Percentiles rank a stretch among this genome's conserved stretches.
These are phyloP conservation scores for Colletotrichum shisoi DNA, from an alignment of 2,329 filamentous ascomycete genomes.

Conservation along the genomic window DNA sequence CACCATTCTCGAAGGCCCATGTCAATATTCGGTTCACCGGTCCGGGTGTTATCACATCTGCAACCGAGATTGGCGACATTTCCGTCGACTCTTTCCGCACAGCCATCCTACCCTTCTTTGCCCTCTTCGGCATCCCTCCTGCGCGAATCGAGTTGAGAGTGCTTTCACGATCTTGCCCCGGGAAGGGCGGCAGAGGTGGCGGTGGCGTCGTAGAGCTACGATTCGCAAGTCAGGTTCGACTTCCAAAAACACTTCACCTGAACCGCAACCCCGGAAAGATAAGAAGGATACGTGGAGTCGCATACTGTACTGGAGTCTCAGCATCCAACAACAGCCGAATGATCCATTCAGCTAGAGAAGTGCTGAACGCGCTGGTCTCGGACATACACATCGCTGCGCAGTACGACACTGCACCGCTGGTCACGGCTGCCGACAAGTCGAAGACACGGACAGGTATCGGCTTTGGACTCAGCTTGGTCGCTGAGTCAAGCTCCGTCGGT, in stretches of 20 bases:
- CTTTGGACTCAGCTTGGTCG: constrained; percentile 89
- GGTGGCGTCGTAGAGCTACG: constrained; percentile 92
- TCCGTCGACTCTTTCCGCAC: constrained; percentile 94
- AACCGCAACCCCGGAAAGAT: constrained; percentile 82
- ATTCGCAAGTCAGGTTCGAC: constrained; percentile 89
- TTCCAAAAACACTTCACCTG: constrained; percentile 93
- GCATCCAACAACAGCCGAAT: constrained; percentile 93
- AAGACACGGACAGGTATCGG: constrained; percentile 81
- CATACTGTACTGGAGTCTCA: constrained; percentile 90
- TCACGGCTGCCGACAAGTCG: constrained; percentile 63
- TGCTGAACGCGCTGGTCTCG: constrained; percentile 83
- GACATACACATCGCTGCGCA: constrained; percentile 91
- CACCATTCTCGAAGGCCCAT: constrained; percentile 90
- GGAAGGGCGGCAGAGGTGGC: constrained; percentile 77
- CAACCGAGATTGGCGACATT: constrained; percentile 84
- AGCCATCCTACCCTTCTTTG: constrained; percentile 87
- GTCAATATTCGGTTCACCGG: constrained; percentile 91
- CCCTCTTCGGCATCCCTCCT: constrained; percentile 82
- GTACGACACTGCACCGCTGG: constrained; percentile 72
- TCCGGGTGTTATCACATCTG: constrained; percentile 88
- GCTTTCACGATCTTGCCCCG: constrained; percentile 79
- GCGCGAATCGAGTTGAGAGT: constrained; percentile 87
- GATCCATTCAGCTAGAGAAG: constrained; percentile 87
- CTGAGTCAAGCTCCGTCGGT: constrained; percentile 83
- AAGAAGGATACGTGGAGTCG: constrained; percentile 88